These are phyloP conservation scores for Anthoceros angustus DNA, from an alignment of 225 moss, liverwort and hornwort species.

Conservation along the genomic window DNA sequence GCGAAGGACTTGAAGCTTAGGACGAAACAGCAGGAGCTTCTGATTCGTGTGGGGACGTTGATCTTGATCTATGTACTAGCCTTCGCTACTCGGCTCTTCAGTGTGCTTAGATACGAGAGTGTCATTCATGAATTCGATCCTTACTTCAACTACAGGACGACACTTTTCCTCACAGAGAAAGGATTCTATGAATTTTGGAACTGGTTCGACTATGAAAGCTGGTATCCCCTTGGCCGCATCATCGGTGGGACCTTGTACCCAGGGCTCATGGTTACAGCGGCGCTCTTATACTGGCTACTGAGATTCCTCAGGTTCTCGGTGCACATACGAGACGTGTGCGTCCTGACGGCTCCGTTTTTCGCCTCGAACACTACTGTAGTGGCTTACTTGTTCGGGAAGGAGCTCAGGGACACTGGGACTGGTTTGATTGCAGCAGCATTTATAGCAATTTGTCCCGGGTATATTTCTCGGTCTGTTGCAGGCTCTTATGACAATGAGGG, in stretches of 20 bases:
- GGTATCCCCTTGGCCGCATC: conserved; percentile 96
- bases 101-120: conserved; percentile 83
- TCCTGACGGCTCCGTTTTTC: conserved; percentile 90
- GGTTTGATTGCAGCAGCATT: conserved; percentile 82
- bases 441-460: conserved; percentile 92
- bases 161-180: conserved; percentile 79
- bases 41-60: conserved; percentile 55
- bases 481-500: conserved; percentile 97
- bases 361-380: conserved; percentile 92
- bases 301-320: conserved; percentile 62
- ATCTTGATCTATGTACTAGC: conserved; percentile 82
- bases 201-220: conserved; percentile 99
- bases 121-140: conserved; percentile 99
- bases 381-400: conserved; percentile 89
- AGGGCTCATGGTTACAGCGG: conserved; percentile 97
- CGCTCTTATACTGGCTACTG: conserved; percentile 66
- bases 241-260: conserved; percentile 94
- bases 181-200: conserved; percentile 99
- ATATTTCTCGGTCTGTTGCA: conserved; percentile 92
- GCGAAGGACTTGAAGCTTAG: conserved; percentile 61
- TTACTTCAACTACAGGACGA: conserved; percentile 98
- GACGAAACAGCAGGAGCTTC: conserved; percentile 88
- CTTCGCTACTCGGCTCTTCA: conserved; percentile 84
- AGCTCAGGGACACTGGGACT: conserved; percentile 76
- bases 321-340: conserved; percentile 95